A percentile compares a stretch with the other conserved stretches of the same genome.
phyloP scores from a whole-genome alignment of 2,329 filamentous ascomycete genomes.

The Nemania diffusa region DNA sequence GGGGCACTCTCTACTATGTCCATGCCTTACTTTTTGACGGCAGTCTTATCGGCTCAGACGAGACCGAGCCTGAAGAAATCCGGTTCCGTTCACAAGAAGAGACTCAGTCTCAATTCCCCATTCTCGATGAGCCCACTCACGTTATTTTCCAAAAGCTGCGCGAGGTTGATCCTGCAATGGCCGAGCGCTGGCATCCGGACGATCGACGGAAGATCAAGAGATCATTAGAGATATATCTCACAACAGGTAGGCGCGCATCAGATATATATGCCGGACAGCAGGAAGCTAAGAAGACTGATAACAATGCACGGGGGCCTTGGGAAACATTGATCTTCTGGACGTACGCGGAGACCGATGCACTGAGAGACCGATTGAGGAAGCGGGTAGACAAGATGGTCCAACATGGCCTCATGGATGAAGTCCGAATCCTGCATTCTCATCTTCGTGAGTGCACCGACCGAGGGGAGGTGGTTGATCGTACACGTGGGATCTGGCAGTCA shows the following conservation, averaged over 20 bases:
- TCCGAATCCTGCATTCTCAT: constrained; percentile 57
- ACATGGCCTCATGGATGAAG: constrained; percentile 61
- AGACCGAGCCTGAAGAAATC: constrained; percentile 51
- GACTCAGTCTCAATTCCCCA: constrained; percentile 66
- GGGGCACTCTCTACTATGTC: constrained; percentile 95
- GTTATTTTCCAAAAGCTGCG: constrained; percentile 76
- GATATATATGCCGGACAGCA: constrained; percentile 87
- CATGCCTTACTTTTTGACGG: constrained; percentile 88
- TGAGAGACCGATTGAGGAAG: constrained; percentile 76
- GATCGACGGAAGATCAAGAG: constrained; percentile 89
- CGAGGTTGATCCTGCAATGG: constrained; percentile 90
- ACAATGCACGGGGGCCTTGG: constrained; percentile 52
- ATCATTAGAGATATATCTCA: constrained; percentile 89
- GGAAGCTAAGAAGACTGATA: constrained; percentile 47
- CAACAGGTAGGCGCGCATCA: constrained; percentile 82
- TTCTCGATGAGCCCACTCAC: constrained; percentile 77
- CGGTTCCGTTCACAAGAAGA: constrained; percentile 49
- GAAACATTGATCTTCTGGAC: constrained; percentile 85
- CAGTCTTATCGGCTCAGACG: constrained; percentile 61
- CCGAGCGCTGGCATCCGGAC: constrained; percentile 91
- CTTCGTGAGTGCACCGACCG: constrained; percentile 49
- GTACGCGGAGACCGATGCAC: constrained; percentile 74
- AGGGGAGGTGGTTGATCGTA: constrained; percentile 72
- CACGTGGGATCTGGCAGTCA: constrained; percentile 91
- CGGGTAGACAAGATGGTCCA: constrained; percentile 88